Evolutionary conservation across 208 protist species (phyloP).

Genomic region (Naegleria lovaniensis): DNA sequence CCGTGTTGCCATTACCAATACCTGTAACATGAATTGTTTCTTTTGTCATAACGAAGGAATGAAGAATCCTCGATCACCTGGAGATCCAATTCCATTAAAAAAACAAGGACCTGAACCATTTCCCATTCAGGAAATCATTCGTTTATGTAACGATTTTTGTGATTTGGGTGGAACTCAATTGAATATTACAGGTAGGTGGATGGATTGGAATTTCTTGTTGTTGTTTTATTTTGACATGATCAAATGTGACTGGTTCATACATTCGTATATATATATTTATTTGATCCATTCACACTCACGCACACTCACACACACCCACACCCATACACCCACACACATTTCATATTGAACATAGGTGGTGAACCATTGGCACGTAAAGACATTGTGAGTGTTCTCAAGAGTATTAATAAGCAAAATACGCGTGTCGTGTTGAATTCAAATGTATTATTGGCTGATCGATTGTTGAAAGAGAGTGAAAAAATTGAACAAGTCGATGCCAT

Average conservation of each 20-base stretch:
- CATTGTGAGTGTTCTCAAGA: not conserved
- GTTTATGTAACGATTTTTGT: conserved; percentile 24
- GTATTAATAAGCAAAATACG: not conserved
- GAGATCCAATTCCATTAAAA: conserved; percentile 17
- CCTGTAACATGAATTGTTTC: conserved; percentile 31
- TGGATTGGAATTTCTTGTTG: no score
- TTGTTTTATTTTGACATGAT: no score
- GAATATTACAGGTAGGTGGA: conserved; percentile 17
- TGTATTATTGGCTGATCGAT: not conserved
- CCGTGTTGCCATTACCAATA: not conserved
- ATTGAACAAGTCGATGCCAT: conserved; percentile 30
- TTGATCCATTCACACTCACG: no score
- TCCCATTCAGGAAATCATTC: not conserved
- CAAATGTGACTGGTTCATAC: no score
- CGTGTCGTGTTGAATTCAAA: not conserved
- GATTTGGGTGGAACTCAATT: conserved; percentile 26
- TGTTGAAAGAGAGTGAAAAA: conserved; percentile 27
- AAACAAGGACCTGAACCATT: not conserved
- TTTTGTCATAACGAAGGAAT: conserved; percentile 32
- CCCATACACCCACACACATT: no score
- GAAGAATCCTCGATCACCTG: conserved; percentile 22
- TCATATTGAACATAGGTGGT: no score
- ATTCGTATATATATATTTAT: no score
- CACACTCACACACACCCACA: no score
- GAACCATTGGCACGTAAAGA: not conserved